A percentile compares a stretch with the other conserved stretches of the same genome.
Conservation (phyloP, 371 early-diverging fungal species). For the Rhizomucor miehei region DNA sequence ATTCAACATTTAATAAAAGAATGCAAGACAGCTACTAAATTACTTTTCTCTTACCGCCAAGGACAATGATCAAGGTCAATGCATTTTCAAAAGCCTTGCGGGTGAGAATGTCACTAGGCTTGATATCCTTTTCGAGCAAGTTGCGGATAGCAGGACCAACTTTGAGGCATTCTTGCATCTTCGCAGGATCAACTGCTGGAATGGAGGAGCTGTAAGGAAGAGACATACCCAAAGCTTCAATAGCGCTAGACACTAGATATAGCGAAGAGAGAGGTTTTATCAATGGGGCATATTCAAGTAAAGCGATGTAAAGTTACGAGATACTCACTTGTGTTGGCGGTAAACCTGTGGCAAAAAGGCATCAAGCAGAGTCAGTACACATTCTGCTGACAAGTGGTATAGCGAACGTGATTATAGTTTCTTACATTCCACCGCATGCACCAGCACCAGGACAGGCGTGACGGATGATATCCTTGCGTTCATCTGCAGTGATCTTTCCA, state of each 20-base stretch:
- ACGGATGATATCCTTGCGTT: conserved; percentile 80
- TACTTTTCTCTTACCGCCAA: conserved; percentile 67
- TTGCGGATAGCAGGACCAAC: conserved; percentile 85
- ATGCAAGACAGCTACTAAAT: not conserved
- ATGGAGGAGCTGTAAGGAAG: conserved; percentile 92
- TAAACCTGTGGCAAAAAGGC: conserved; percentile 39
- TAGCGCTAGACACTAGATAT: conserved; percentile 95
- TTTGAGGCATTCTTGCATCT: conserved; percentile 81
- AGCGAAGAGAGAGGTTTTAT: too few species aligned
- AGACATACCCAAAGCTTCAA: conserved; percentile 94
- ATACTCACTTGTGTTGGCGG: conserved; percentile 88
- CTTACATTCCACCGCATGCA: conserved; percentile 95
- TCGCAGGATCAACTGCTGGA: conserved; percentile 84
- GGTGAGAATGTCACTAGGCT: conserved; percentile 94
- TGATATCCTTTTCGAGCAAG: conserved; percentile 85
- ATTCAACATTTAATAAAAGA: not conserved
- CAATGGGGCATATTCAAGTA: too few species aligned
- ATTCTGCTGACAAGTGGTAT: too few species aligned
- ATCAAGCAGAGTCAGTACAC: too few species aligned
- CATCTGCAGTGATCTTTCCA: conserved; percentile 83
- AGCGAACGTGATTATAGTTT: too few species aligned
- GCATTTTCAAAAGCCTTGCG: conserved; percentile 92
- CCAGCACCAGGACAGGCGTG: conserved; percentile 94
- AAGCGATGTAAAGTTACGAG: not conserved
- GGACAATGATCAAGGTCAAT: conserved; percentile 84